Base-by-base conservation (phyloP, 768 basidiomycete species). In the Kwoniella sp. region DNA sequence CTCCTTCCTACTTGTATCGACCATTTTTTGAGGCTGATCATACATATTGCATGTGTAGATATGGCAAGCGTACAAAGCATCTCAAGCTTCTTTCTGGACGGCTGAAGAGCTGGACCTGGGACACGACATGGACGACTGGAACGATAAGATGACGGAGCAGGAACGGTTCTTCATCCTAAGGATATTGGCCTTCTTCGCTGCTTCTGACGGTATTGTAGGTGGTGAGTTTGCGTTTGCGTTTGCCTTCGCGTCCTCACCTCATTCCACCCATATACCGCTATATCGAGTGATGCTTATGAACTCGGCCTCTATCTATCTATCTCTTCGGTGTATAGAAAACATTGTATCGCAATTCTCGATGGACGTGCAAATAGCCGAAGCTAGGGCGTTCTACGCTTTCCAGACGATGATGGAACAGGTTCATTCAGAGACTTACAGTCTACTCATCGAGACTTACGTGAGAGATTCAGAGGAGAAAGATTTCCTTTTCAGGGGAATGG, bases 131-230 rank as follows among this genome's bases (percentile, higher is more conserved):
- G 61, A 68, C 54, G 80, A 82, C 58, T 82, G 81, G 81, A 68
- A 80, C 63, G 77, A 78, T 21, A 74, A 72, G 65, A 64, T 82
- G 63, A 82, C 73, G 47, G 79, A 80, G 64, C 76, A 78, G 60
- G 81, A 82, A 70, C 66, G 78, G 44, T 77, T 76, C 67, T 79
- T 79, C 55, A 79, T 79, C 44, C 44, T 48, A 27, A 69, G 72
- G 67, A 74, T 77, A 52, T 44, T 98, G 37, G 94, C 94, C 0
- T 98, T 96, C 79, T 98, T 98, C 76, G 93, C 94, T 24, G 92
- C 93, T 0, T 92, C 90, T 0, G 76, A 74, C 58, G 76, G 76
- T 0, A 75, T 77, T 4, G 76, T 77, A 15, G 76, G 76, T 5
- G 69, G 69, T 74, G 33, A 50, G 72, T 67, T 21, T 27, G 3